Conservation (phyloP, 106 monocot genomes). For the Hemerocallis citrina region DNA sequence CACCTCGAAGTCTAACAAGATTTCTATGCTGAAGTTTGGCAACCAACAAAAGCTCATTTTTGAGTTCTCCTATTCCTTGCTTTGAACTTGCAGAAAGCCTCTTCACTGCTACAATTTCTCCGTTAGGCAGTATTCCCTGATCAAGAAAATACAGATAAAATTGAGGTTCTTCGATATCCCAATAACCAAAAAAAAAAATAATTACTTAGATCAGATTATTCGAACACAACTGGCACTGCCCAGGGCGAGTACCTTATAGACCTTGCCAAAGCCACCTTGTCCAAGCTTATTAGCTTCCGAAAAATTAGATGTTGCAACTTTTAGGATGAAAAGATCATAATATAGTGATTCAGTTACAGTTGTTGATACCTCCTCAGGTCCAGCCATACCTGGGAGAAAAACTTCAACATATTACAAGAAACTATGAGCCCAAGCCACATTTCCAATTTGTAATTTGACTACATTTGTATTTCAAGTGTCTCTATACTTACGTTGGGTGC, state of each 20-base stretch:
- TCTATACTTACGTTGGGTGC: no score
- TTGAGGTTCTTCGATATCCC: not conserved
- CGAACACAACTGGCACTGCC: not conserved
- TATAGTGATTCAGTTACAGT: conserved; percentile 9
- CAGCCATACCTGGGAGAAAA: conserved; percentile 10
- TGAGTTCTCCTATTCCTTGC: conserved; percentile 29
- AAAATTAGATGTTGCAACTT: conserved; percentile 23
- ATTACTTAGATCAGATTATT: no score
- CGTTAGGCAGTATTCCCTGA: conserved; percentile 22
- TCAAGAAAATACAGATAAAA: no score
- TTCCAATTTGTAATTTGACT: no score
- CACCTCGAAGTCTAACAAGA: conserved; percentile 26
- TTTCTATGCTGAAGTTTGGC: conserved; percentile 38
- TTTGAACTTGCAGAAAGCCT: conserved; percentile 19
- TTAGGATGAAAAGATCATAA: conserved; percentile 9
- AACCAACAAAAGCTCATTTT: conserved; percentile 33
- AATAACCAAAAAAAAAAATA: no score
- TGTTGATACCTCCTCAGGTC: conserved; percentile 13
- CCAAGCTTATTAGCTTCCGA: conserved; percentile 24
- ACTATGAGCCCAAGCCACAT: no score
- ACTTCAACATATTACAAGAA: no score
- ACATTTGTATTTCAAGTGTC: no score
- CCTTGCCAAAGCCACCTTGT: conserved; percentile 31
- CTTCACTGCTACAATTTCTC: conserved; percentile 34
- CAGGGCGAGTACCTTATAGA: conserved; percentile 15